Percentiles rank a stretch among this genome's conserved stretches.
These are phyloP conservation scores for Epichloe festucae DNA, from an alignment of 2,329 filamentous ascomycete species.

Conservation along the genomic window DNA sequence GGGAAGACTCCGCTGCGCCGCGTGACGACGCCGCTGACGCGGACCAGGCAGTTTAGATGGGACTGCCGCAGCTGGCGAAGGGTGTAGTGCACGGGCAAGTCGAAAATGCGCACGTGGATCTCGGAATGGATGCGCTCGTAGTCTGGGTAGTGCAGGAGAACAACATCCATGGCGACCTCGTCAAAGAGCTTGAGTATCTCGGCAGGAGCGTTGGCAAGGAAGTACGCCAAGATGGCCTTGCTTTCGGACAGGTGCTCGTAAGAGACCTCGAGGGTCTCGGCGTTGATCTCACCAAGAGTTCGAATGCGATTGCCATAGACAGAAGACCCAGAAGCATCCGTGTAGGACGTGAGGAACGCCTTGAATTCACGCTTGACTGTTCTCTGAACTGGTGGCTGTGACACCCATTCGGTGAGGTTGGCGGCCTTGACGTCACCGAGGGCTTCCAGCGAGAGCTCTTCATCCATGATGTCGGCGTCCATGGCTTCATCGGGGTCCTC, in stretches of 20 bases:
- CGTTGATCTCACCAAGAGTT: conserved; percentile 93
- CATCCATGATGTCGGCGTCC: conserved; percentile 87
- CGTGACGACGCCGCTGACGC: conserved; percentile 91
- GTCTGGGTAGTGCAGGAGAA: conserved; percentile 89
- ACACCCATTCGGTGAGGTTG: conserved; percentile 90
- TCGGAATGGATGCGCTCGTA: conserved; percentile 96
- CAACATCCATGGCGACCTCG: conserved; percentile 91
- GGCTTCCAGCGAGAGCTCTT: conserved; percentile 84
- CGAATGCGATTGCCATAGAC: conserved; percentile 92
- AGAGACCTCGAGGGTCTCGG: conserved; percentile 89
- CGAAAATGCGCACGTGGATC: conserved; percentile 93
- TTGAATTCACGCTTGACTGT: conserved; percentile 97
- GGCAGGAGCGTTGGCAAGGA: conserved; percentile 87
- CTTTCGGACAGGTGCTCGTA: conserved; percentile 83
- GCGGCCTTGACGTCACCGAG: conserved; percentile 87
- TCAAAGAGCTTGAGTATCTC: conserved; percentile 95
- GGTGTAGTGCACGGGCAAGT: conserved; percentile 88
- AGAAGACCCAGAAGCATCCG: conserved; percentile 74
- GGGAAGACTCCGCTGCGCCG: conserved; percentile 91
- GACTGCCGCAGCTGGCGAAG: conserved; percentile 88
- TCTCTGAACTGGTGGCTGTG: conserved; percentile 75
- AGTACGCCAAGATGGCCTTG: conserved; percentile 90
- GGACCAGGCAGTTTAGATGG: conserved; percentile 89
- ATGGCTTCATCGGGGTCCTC: conserved; percentile 89
- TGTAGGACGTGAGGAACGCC: conserved; percentile 91